Conservation (phyloP, 192 early-diverging fungal species). For the Mortierella claussenii region DNA sequence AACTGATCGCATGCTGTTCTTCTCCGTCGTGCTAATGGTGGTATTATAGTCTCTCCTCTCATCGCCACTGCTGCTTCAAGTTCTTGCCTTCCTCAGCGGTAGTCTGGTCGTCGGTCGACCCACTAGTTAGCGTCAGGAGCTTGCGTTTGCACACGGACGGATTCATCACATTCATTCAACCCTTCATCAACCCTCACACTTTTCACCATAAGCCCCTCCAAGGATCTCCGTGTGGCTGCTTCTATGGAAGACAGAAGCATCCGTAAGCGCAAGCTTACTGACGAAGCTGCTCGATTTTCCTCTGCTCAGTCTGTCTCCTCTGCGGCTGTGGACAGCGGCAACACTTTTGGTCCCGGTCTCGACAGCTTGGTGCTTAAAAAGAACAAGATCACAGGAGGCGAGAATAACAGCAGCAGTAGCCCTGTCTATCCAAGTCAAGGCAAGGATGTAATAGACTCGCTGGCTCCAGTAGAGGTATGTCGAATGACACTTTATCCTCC, state of each 20-base stretch:
- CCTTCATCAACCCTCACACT: too few species aligned
- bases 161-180: too few species aligned
- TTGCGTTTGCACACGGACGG: too few species aligned
- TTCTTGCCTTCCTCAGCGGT: too few species aligned
- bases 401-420: constrained; percentile 13
- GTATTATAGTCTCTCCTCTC: too few species aligned
- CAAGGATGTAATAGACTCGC: constrained; percentile 17
- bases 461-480: constrained; percentile 7
- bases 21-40: too few species aligned
- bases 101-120: too few species aligned
- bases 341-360: background rate
- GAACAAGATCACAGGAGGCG: constrained; percentile 11
- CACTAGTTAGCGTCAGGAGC: too few species aligned
- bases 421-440: background rate
- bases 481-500: background rate
- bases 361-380: constrained; percentile 16
- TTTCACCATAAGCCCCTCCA: constrained; percentile 55
- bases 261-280: constrained; percentile 56
- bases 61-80: too few species aligned
- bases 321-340: background rate
- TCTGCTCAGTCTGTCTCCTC: constrained; percentile 15
- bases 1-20: too few species aligned
- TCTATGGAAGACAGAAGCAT: constrained; percentile 57
- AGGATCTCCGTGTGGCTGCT: constrained; percentile 46
- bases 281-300: constrained; percentile 36